These are phyloP conservation scores for Epichloe elymi DNA, from an alignment of 2,329 filamentous ascomycete genomes.

Conservation along the genomic window DNA sequence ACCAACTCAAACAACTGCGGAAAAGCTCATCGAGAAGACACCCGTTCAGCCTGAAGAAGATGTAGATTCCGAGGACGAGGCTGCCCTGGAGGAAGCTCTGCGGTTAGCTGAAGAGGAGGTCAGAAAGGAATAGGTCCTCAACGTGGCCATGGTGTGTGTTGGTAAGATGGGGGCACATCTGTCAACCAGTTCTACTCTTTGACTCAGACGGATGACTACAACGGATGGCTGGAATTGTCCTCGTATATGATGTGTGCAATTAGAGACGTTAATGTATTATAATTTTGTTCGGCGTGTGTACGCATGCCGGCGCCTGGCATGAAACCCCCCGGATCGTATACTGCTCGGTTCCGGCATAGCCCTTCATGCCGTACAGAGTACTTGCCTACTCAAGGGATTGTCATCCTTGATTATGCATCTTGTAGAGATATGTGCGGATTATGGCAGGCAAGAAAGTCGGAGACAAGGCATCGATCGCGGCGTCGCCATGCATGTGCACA, in stretches of 20 bases:
- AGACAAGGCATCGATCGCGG: neutral
- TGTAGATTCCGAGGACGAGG: slow-evolving; percentile 24
- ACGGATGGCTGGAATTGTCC: no score
- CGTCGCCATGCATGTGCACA: neutral
- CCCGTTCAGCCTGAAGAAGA: slow-evolving; percentile 11
- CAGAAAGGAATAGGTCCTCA: slow-evolving; percentile 8
- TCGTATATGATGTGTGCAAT: neutral
- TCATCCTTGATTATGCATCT: no score
- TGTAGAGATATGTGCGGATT: no score
- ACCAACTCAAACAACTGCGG: slow-evolving; percentile 6
- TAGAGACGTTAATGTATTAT: neutral
- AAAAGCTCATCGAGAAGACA: neutral
- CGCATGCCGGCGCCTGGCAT: no score
- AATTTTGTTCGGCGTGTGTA: neutral
- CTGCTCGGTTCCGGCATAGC: no score
- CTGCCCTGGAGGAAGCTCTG: slow-evolving; percentile 23
- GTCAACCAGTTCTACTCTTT: no score
- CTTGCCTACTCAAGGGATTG: no score
- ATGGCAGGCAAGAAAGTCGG: neutral
- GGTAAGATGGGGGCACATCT: no score
- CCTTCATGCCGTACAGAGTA: no score
- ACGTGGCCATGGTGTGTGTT: no score
- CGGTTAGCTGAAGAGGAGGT: slow-evolving; percentile 18
- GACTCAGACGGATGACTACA: no score
- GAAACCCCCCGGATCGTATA: no score